These are phyloP conservation scores for Datura wrightii DNA, from an alignment of 257 asterid genomes.

Conservation along the genomic window DNA sequence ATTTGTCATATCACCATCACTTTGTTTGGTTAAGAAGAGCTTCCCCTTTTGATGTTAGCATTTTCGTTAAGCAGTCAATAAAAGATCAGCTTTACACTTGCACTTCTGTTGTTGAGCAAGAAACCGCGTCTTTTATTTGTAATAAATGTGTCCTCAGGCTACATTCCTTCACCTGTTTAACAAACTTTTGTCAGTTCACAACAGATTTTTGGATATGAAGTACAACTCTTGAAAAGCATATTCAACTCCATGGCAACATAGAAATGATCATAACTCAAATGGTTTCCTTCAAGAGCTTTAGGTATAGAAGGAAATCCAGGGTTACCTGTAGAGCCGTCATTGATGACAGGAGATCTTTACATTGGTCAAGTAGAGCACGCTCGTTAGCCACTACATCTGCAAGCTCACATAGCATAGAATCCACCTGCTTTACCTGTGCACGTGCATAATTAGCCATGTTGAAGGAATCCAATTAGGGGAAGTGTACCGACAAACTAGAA, in stretches of 20 bases:
- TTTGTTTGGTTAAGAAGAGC: conserved; percentile 28
- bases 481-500: background rate
- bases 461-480: background rate
- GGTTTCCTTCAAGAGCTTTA: background rate
- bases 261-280: conserved; percentile 7
- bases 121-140: conserved; percentile 48
- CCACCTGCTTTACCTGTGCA: conserved; percentile 72
- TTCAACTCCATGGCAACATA: conserved; percentile 8
- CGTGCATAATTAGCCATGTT: conserved; percentile 17
- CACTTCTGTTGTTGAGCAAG: conserved; percentile 44
- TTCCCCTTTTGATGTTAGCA: conserved; percentile 46
- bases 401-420: conserved; percentile 56
- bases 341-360: conserved; percentile 61
- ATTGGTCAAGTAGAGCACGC: conserved; percentile 57
- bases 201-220: background rate
- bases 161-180: conserved; percentile 61
- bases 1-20: conserved; percentile 27
- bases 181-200: conserved; percentile 36
- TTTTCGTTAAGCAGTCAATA: conserved; percentile 40
- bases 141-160: conserved; percentile 65
- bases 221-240: background rate
- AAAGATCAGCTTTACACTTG: conserved; percentile 44
- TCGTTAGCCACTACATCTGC: conserved; percentile 57
- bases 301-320: background rate
- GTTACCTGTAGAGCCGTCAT: conserved; percentile 70